phyloP scores from a whole-genome alignment of 2,329 filamentous ascomycete species.

The Beauveria asiatica region DNA sequence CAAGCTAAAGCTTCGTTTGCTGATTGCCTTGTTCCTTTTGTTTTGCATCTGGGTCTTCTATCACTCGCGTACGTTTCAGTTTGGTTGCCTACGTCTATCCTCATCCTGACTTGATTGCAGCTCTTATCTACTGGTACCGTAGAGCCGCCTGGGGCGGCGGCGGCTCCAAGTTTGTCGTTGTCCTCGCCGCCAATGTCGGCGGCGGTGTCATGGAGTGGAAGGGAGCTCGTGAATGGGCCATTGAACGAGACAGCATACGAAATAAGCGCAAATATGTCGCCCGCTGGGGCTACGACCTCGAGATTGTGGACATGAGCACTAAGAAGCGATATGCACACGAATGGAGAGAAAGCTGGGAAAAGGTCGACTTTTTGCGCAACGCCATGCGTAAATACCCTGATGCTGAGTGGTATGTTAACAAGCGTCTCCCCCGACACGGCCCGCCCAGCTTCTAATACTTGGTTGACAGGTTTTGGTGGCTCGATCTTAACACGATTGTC shows the following conservation, averaged over 20 bases:
- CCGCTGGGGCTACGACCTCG: slow-evolving; percentile 88
- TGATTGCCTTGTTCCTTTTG: slow-evolving; percentile 52
- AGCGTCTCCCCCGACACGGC: neutral
- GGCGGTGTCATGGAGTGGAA: slow-evolving; percentile 99
- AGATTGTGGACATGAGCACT: slow-evolving; percentile 96
- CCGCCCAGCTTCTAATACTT: neutral
- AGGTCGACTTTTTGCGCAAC: slow-evolving; percentile 86
- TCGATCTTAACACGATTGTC: slow-evolving; percentile 93
- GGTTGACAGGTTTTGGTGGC: slow-evolving; percentile 87
- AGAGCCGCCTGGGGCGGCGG: slow-evolving; percentile 66
- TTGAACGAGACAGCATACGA: slow-evolving; percentile 88
- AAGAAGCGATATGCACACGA: slow-evolving; percentile 98
- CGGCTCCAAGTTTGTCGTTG: slow-evolving; percentile 86
- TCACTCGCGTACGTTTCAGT: slow-evolving; percentile 56
- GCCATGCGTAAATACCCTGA: slow-evolving; percentile 88
- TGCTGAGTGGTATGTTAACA: slow-evolving; percentile 73
- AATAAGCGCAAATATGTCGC: slow-evolving; percentile 88
- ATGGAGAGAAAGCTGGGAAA: slow-evolving; percentile 99
- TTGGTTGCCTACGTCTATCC: neutral
- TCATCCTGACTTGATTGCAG: slow-evolving; percentile 28
- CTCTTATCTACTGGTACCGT: slow-evolving; percentile 56
- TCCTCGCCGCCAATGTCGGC: slow-evolving; percentile 86
- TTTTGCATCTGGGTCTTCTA: slow-evolving; percentile 59
- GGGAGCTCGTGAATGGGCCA: slow-evolving; percentile 92
- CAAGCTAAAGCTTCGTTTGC: slow-evolving; percentile 55